Evolutionary conservation across 108 stramenopile species (phyloP), one percentile per base, ranked within the genome.

Genomic region (Pseudonitzschia multistriata): DNA sequence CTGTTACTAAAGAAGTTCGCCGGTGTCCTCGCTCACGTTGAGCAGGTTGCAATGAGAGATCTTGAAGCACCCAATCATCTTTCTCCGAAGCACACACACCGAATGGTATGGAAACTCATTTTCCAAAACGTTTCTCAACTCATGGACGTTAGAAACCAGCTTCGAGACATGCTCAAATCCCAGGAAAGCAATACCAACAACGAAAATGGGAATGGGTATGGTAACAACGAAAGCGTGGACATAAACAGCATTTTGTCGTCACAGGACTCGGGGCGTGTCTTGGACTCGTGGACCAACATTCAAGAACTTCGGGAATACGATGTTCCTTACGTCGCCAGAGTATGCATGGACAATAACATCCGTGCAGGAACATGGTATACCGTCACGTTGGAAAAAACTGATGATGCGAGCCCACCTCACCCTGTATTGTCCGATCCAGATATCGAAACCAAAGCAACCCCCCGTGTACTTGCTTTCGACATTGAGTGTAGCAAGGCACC

Each of bases 401-500:
- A 83, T 27, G 68, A 69, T 60, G 78, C 52, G 0, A 63, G 69
- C 15, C 64, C 68, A 27, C 77, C 77, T 15, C 54, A 65, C 30
- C 71, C 77, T 8, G 62, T 75, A 30, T 66, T 90, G 10, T 83
- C 83, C 65, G 87, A 96, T 65, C 77, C 81, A n/a, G 96, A 96
- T 66, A 79, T 93, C 49, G 76, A 96, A 52, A 93, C 89, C 53
- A 97, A 97, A 68, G 97, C 96, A 8, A 92, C 92, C 70, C 98
- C 98, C 0, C 74, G 82, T 28, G 88, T 97, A 29, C 74, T 99
- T 35, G 98, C 98, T 50, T 99, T 97, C 78, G 98, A 99, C 71
- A 99, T 99, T 70, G 98, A 99, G 78, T 98, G 97, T 83, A 96
- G 95, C 22, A 98, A 98, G 81, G 95, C 96, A 13, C 96, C 98